Percentiles rank a stretch among this genome's conserved stretches.
Evolutionary conservation across 768 basidiomycete species (phyloP).

Genomic region (Xerocomellus intermedius): DNA sequence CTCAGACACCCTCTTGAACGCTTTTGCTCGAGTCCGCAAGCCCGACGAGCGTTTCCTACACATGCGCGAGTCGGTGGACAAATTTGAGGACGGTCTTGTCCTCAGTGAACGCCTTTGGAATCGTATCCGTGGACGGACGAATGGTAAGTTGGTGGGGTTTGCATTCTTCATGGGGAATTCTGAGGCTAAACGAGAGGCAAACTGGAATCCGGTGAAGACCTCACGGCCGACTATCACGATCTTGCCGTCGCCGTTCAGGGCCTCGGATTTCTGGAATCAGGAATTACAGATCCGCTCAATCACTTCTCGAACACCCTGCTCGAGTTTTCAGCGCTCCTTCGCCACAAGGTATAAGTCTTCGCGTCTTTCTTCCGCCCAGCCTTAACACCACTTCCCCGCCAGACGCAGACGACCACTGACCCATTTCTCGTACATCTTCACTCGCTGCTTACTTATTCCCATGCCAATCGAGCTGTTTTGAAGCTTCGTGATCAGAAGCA

Average conservation of each 20-base stretch:
- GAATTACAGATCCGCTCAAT: slow-evolving; percentile 96
- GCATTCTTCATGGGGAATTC: slow-evolving; percentile 43
- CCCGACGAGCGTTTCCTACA: slow-evolving; percentile 93
- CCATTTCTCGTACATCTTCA: slow-evolving; percentile 90
- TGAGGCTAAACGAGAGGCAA: slow-evolving; percentile 87
- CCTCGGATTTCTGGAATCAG: slow-evolving; percentile 95
- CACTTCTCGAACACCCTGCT: slow-evolving; percentile 95
- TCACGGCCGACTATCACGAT: slow-evolving; percentile 96
- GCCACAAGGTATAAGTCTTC: slow-evolving; percentile 64
- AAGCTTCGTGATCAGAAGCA: slow-evolving; percentile 98
- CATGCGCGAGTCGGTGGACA: slow-evolving; percentile 91
- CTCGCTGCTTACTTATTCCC: slow-evolving; percentile 89
- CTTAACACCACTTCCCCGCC: slow-evolving; percentile 5
- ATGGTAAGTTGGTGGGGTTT: slow-evolving; percentile 59
- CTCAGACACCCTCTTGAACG: slow-evolving; percentile 94
- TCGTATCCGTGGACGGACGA: slow-evolving; percentile 76
- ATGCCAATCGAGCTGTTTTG: slow-evolving; percentile 90
- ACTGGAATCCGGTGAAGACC: slow-evolving; percentile 84
- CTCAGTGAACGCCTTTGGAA: slow-evolving; percentile 79
- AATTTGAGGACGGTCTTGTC: slow-evolving; percentile 92
- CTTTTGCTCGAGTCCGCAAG: slow-evolving; percentile 93
- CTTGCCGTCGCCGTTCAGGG: slow-evolving; percentile 95
- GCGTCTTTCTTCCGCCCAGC: not conserved
- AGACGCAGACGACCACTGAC: slow-evolving; percentile 91
- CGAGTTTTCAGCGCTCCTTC: slow-evolving; percentile 88